Percentiles rank a stretch among this genome's conserved stretches.
Conservation (phyloP, 177 flowering plant species). For the Vitis hybrid region DNA sequence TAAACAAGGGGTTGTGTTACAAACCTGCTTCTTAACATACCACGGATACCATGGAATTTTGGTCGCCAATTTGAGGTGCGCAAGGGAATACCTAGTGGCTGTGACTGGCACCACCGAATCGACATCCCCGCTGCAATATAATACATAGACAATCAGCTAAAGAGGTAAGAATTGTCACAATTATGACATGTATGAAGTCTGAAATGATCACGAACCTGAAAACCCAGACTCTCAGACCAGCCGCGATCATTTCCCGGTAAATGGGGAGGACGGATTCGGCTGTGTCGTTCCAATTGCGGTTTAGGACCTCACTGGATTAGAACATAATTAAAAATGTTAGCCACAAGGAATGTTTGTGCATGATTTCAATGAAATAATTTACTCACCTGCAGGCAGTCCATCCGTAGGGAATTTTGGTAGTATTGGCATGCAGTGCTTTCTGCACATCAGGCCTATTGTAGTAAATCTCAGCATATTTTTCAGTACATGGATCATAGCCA, state of each 20-base stretch:
- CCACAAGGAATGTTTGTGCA: neutral
- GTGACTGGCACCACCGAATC: conserved; percentile 95
- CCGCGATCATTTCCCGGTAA: conserved; percentile 66
- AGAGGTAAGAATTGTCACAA: too few relatives aligned
- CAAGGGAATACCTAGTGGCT: conserved; percentile 78
- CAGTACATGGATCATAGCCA: conserved; percentile 96
- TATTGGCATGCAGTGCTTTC: conserved; percentile 86
- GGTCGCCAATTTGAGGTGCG: conserved; percentile 57
- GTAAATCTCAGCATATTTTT: conserved; percentile 79
- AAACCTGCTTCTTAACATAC: conserved; percentile 88
- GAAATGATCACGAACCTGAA: conserved; percentile 54
- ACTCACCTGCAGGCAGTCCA: conserved; percentile 93
- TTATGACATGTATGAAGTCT: neutral
- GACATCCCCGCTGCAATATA: conserved; percentile 63
- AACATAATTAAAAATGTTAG: neutral
- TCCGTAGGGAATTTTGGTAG: conserved; percentile 66
- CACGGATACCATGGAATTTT: conserved; percentile 91
- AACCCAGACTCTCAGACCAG: conserved; percentile 84
- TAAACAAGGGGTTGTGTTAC: conserved; percentile 5
- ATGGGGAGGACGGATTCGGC: conserved; percentile 73
- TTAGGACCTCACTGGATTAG: conserved; percentile 60
- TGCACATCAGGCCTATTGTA: conserved; percentile 89
- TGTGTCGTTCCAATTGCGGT: conserved; percentile 88
- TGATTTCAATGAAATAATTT: neutral
- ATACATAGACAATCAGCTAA: neutral